Evolutionary conservation across 139 green algal species (phyloP), one percentile per base, ranked within the genome.

Genomic region (Chlamydomonas sp.): DNA sequence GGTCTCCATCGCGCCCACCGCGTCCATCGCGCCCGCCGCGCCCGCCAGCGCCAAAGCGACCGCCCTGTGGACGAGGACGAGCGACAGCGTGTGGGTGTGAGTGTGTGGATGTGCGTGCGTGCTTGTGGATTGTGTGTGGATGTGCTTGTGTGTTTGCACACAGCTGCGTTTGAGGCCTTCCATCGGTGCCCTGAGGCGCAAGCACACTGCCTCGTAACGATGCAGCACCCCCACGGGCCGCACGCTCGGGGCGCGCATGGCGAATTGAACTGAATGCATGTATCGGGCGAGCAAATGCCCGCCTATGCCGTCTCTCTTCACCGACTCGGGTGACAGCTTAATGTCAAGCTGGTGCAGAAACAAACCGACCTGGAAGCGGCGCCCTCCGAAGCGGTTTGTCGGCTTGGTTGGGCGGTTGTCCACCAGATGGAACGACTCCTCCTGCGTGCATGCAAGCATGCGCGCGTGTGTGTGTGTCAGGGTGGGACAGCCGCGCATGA

Each of bases 341-440:
- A n/a, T n/a, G n/a, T n/a, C n/a, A n/a, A n/a, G 79, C 72, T 85
- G 74, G 61, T 86, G 73, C 58, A 82, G 71, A 69, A 86, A 87
- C 34, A 77, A 63, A 28, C 82, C 67, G 31, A 79, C 81, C 76
- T 89, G 87, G 76, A 89, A 92, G 3, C 87, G 79, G 26, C 68
- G 64, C 0, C 79, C 72, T 24, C 8, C 50, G 10, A 73, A 72
- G 60, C 86, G 86, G 49, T 85, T 87, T 58, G 50, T 81, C 2
- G 74, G 82, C 60, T 90, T 89, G 10, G 87, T 78, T 1, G 88
- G 85, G 4, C 80, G 81, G 72, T 87, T 97, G 81, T 99, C 95
- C 48, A 99, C 95, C 5, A 99, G 75, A 54, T 96, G 88, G 82
- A 98, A 99, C 1, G 79, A 89, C 58, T 95, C 91, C 73, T 98